These are phyloP conservation scores for Delitschia confertaspora DNA, from an alignment of 495 filamentous ascomycete genomes.

Conservation along the genomic window DNA sequence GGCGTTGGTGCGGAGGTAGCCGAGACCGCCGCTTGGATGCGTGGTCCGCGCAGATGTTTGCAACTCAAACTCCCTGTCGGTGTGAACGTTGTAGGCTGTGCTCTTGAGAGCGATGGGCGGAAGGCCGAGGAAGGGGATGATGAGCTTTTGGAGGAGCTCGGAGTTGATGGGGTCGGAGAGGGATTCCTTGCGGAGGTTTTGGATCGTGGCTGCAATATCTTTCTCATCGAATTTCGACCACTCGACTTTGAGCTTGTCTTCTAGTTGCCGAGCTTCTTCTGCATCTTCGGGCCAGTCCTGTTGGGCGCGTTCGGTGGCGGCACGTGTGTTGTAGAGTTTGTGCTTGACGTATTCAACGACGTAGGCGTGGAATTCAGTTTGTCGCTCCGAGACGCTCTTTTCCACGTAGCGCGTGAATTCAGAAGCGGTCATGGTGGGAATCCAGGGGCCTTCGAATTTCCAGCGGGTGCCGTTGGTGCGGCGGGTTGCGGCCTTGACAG, in stretches of 20 bases:
- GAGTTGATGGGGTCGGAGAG: slow-evolving; percentile 26
- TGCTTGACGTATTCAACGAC: slow-evolving; percentile 41
- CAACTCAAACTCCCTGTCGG: slow-evolving; percentile 13
- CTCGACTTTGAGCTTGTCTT: slow-evolving; percentile 1
- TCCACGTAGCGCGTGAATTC: slow-evolving; percentile 62
- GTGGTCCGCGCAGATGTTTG: slow-evolving; percentile 42
- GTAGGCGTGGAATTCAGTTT: slow-evolving; percentile 42
- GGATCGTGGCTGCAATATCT: slow-evolving; percentile 19
- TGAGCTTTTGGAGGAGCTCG: slow-evolving; percentile 38
- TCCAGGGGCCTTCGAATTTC: slow-evolving; percentile 75
- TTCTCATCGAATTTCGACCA: slow-evolving; percentile 11
- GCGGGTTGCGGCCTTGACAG: not conserved
- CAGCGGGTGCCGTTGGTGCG: slow-evolving; percentile 38
- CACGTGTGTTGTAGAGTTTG: slow-evolving; percentile 13
- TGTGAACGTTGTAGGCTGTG: not conserved
- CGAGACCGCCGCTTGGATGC: slow-evolving; percentile 84
- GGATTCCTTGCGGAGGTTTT: slow-evolving; percentile 13
- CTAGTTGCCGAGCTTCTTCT: slow-evolving; percentile 14
- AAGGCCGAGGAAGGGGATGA: slow-evolving; percentile 50
- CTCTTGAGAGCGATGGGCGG: slow-evolving; percentile 22
- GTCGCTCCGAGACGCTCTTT: slow-evolving; percentile 45
- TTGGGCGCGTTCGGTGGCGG: not conserved
- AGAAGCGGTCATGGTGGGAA: slow-evolving; percentile 62
- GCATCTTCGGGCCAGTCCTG: slow-evolving; percentile 9
- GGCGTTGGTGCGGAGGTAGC: slow-evolving; percentile 66